A percentile compares a stretch with the other conserved stretches of the same genome.
Conservation (phyloP, 1,139 yeast species). For the Geotrichum candidum region DNA sequence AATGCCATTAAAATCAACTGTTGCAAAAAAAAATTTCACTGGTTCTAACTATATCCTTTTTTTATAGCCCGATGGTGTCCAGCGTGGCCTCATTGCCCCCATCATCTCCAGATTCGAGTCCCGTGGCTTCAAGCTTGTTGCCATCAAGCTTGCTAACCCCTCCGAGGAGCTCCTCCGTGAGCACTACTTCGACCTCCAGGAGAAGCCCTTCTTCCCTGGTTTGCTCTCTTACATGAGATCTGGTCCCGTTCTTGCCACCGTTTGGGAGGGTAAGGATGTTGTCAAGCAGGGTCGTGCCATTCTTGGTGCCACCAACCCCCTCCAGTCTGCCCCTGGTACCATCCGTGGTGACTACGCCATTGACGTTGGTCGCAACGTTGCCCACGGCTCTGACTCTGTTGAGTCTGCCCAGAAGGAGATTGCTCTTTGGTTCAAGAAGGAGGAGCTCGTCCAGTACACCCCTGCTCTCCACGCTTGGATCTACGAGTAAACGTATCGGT, state of each 20-base stretch:
- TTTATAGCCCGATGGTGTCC: conserved; percentile 92
- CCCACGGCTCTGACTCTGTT: conserved; percentile 99
- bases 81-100: conserved; percentile 90
- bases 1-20: not conserved
- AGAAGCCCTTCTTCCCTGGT: conserved; percentile 94
- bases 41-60: not conserved
- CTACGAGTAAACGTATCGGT: conserved; percentile 60
- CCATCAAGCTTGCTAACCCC: conserved; percentile 86
- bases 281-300: conserved; percentile 97
- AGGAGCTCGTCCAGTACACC: conserved; percentile 91
- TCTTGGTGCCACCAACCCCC: conserved; percentile 99
- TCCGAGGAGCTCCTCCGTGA: conserved; percentile 80
- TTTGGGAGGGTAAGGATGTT: conserved; percentile 99
- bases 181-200: conserved; percentile 93
- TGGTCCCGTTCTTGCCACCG: conserved; percentile 98
- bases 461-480: conserved; percentile 81
- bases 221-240: conserved; percentile 94
- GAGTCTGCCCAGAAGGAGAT: conserved; percentile 97
- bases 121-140: conserved; percentile 97
- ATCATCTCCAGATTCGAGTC: conserved; percentile 92
- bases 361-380: conserved; percentile 98
- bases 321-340: conserved; percentile 96
- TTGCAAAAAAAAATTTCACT: no score
- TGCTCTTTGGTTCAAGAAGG: conserved; percentile 95
- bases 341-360: conserved; percentile 85